Base-by-base conservation (phyloP, 768 basidiomycete genomes). In the Exsudoporus frostii region DNA sequence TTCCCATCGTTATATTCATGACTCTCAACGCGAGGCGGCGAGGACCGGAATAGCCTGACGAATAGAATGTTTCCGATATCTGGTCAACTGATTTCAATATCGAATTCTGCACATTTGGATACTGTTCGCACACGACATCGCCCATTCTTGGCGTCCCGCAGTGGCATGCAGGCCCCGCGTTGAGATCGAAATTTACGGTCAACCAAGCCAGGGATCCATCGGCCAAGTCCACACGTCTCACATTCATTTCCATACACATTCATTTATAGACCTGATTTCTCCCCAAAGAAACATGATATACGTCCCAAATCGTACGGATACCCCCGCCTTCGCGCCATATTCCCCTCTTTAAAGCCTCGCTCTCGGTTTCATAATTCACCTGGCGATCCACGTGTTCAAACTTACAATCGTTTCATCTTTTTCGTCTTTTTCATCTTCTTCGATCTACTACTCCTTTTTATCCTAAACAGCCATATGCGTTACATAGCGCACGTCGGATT, bases 11-110 rank as follows among this genome's bases (percentile, higher is more conserved):
- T 27, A 1, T 43, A 20, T 25, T 51, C 41, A 47, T 49, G 45
- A 34, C 27, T 54, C 38, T 33, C 30, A 15, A 37, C 34, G 29
- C 34, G 19, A 25, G 41, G 32, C 27, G 37, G 52, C 45, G 32
- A 37, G 48, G 48, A 42, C 50, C 22, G 38, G 54, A 33, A 54
- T 51, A 52, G 22, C 50, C 51, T 50, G 56, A 34, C 29, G 47
- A 47, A 53, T 65, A 55, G 37, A 54, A 48, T 19, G 27, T 48
- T 39, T 34, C 27, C 42, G 30, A 43, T 40, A 14, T 37, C 42
- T 41, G 48, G 48, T 50, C 44, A 33, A 44, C 27, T 19, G 44
- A 45, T 45, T 36, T 24, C 34, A 50, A 48, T 32, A 44, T 27
- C 34, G 34, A 48, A 48, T 41, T 39, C 33, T 40, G 32, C 40